A percentile compares a stretch with the other conserved stretches of the same genome.
Conservation (phyloP, 2,329 filamentous ascomycete species). For the Fusarium floridanum region DNA sequence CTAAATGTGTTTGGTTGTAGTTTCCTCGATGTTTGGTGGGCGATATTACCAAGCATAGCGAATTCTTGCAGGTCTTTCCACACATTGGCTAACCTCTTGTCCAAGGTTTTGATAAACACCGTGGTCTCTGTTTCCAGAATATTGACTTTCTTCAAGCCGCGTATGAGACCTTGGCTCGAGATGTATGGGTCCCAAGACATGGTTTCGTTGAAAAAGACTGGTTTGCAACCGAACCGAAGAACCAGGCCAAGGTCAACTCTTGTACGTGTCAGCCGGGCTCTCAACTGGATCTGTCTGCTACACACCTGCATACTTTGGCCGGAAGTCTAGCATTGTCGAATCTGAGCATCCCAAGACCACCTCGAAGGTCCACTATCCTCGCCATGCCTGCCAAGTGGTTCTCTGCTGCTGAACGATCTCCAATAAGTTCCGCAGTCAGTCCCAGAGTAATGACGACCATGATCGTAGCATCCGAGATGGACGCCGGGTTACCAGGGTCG, state of each 20-base stretch:
- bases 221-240: constrained; percentile 23
- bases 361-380: constrained; percentile 35
- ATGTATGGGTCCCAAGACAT: constrained; percentile 37
- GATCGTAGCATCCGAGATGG: constrained; percentile 35
- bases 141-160: background rate
- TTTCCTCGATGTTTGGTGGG: constrained; percentile 30
- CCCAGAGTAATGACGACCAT: constrained; percentile 32
- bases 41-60: constrained; percentile 33
- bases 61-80: constrained; percentile 34
- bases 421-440: constrained; percentile 28
- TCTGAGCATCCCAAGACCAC: constrained; percentile 28
- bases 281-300: background rate
- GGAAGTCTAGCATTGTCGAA: constrained; percentile 36
- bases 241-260: constrained; percentile 35
- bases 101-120: constrained; percentile 11
- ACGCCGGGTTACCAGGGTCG: background rate
- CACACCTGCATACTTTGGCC: constrained; percentile 40
- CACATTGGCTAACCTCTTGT: constrained; percentile 24
- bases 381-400: constrained; percentile 33
- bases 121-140: background rate
- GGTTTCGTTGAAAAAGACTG: constrained; percentile 21
- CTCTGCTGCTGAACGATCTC: constrained; percentile 16
- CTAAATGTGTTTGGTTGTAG: constrained; percentile 35
- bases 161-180: constrained; percentile 2
- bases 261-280: background rate